Percentiles rank a stretch among this genome's conserved stretches.
phyloP scores from a whole-genome alignment of 75 land plant genomes.

The Selaginella moellendorffii region DNA sequence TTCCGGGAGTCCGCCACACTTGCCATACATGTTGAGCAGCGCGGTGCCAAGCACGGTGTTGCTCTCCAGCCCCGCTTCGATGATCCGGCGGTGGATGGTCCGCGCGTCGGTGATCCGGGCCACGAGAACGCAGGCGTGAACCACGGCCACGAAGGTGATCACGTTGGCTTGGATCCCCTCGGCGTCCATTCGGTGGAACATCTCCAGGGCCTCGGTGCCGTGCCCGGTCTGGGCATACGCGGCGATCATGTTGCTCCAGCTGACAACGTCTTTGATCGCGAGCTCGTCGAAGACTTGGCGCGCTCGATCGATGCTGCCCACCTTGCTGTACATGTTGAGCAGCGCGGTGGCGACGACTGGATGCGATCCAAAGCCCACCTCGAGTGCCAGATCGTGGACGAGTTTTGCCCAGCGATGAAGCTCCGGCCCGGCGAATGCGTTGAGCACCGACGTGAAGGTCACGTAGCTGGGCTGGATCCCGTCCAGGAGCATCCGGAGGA shows the following conservation, averaged over 20 bases:
- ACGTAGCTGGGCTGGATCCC: background rate
- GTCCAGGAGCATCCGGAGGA: background rate
- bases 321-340: background rate
- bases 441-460: background rate
- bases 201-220: background rate
- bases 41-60: background rate
- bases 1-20: conserved; percentile 4
- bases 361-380: background rate
- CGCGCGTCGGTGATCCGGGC: background rate
- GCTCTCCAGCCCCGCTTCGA: background rate
- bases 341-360: background rate
- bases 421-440: no score
- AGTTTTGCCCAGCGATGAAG: no score
- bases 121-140: background rate
- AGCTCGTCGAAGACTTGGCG: background rate
- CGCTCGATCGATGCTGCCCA: background rate
- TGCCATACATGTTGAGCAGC: background rate
- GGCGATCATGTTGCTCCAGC: background rate
- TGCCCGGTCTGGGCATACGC: background rate
- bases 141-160: background rate
- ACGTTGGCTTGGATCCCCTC: background rate
- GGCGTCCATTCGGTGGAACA: background rate
- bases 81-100: no score
- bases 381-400: background rate
- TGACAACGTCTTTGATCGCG: background rate